phyloP scores from a whole-genome alignment of 352 stramenopile species.

The Phytophthora sojae region DNA sequence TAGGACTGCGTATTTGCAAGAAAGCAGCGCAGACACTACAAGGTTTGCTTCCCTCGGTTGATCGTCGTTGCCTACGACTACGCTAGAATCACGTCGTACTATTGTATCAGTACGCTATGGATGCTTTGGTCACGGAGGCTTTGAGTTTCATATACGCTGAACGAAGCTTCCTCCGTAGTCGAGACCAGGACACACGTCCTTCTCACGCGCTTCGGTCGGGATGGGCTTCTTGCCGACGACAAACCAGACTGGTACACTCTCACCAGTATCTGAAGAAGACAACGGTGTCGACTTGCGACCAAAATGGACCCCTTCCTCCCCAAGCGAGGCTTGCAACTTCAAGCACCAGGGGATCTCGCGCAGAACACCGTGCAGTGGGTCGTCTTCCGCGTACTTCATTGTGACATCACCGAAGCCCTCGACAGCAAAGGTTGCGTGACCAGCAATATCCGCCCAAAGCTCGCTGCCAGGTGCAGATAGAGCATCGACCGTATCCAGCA shows the following conservation, averaged over 20 bases:
- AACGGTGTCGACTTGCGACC: slow-evolving; percentile 45
- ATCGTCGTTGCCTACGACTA: too few relatives aligned
- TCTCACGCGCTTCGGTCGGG: slow-evolving; percentile 5
- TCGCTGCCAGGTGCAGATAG: slow-evolving; percentile 48
- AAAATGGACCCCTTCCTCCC: slow-evolving; percentile 33
- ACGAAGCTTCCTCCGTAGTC: too few relatives aligned
- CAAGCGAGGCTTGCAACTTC: slow-evolving; percentile 29
- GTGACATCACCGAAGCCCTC: slow-evolving; percentile 8
- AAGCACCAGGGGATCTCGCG: slow-evolving; percentile 40
- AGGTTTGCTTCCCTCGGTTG: too few relatives aligned
- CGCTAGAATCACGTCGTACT: too few relatives aligned
- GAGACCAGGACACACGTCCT: slow-evolving; percentile 27
- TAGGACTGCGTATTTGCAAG: too few relatives aligned
- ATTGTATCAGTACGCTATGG: too few relatives aligned
- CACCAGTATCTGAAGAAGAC: not conserved
- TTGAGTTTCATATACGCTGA: too few relatives aligned
- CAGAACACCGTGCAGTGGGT: slow-evolving; percentile 46
- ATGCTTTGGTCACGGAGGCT: too few relatives aligned
- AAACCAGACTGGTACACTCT: slow-evolving; percentile 11
- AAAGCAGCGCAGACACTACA: too few relatives aligned
- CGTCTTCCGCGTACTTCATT: slow-evolving; percentile 49
- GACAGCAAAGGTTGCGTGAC: slow-evolving; percentile 15
- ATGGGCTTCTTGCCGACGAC: slow-evolving; percentile 20
- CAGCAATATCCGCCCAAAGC: slow-evolving; percentile 51
- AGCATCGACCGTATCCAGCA: slow-evolving; percentile 50